phyloP scores from a whole-genome alignment of 176 grass and related monocot genomes.

The Carex kokanica region DNA sequence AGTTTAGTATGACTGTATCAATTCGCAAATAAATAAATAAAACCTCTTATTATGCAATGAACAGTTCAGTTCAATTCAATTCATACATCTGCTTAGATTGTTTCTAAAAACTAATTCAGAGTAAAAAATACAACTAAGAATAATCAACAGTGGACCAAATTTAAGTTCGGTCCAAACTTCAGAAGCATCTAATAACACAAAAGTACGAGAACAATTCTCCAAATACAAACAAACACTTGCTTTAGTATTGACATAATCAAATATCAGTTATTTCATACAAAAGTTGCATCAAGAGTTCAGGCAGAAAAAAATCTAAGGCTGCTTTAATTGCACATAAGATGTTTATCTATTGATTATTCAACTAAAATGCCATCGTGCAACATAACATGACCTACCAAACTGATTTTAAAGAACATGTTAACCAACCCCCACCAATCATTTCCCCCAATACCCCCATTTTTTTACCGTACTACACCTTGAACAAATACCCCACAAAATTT shows the following conservation, averaged over 20 bases:
- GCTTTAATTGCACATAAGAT: constrained; percentile 13
- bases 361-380: constrained; percentile 18
- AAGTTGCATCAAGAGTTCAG: not conserved
- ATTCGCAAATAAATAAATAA: not conserved
- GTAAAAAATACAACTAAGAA: not conserved
- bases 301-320: not conserved
- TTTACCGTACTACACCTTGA: not conserved
- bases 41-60: not conserved
- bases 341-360: constrained; percentile 18
- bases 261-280: not conserved
- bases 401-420: constrained; percentile 13
- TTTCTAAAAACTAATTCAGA: not conserved
- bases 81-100: not conserved
- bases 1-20: not conserved
- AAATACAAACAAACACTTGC: not conserved
- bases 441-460: constrained; percentile 30
- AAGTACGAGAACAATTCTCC: not conserved
- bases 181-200: not conserved
- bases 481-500: constrained; percentile 34
- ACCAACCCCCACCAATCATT: constrained; percentile 34
- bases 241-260: not conserved
- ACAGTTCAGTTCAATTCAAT: not conserved
- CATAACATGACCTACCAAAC: constrained; percentile 25
- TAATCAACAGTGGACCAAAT: not conserved
- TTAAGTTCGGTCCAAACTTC: not conserved